A percentile compares a stretch with the other conserved stretches of the same genome.
Evolutionary conservation across 306 rosid genomes (phyloP).

Genomic region (Canavalia ensiformis): DNA sequence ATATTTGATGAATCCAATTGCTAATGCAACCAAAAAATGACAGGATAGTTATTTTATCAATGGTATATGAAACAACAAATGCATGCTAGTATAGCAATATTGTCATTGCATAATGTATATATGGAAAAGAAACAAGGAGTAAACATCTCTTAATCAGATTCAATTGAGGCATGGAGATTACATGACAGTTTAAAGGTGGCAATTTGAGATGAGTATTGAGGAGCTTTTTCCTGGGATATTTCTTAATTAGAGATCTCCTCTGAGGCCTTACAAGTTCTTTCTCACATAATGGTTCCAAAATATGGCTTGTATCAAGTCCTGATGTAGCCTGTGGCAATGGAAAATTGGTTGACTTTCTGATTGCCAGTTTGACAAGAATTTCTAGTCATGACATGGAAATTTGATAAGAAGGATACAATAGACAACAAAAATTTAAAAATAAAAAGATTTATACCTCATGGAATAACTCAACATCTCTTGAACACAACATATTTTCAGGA

Average conservation of each 20-base stretch:
- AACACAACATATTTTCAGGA: constrained; percentile 54
- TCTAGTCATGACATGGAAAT: background rate
- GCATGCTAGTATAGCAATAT: no score
- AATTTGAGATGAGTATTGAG: constrained; percentile 22
- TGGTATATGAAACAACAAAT: no score
- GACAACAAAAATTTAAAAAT: background rate
- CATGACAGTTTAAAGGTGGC: constrained; percentile 52
- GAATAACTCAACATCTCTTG: constrained; percentile 37
- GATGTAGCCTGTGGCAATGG: constrained; percentile 48
- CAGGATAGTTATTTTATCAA: no score
- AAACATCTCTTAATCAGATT: background rate
- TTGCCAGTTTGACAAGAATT: background rate
- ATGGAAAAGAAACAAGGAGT: background rate
- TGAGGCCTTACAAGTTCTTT: no score
- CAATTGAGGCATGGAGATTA: constrained; percentile 22
- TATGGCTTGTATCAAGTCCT: background rate
- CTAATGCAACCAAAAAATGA: background rate
- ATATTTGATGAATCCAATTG: background rate
- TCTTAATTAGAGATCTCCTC: constrained; percentile 45
- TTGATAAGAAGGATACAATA: background rate
- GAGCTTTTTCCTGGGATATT: background rate
- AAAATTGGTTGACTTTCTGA: background rate
- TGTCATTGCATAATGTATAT: background rate
- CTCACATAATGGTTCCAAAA: constrained; percentile 55
- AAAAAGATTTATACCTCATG: constrained; percentile 33